Percentiles rank a stretch among this genome's conserved stretches.
phyloP scores from a whole-genome alignment of 257 asterid species.

The Solanum lycopersicoides region DNA sequence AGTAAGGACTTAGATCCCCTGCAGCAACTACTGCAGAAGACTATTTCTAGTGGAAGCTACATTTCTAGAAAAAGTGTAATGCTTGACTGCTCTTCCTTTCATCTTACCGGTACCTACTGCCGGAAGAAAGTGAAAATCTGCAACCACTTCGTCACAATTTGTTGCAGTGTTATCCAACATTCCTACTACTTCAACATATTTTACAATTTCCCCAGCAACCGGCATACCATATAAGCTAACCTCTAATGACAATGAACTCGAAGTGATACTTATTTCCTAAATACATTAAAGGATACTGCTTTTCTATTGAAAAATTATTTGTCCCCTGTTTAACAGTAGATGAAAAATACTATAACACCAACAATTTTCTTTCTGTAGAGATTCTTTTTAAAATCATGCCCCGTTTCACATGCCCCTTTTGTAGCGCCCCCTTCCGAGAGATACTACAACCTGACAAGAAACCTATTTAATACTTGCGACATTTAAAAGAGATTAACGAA shows the following conservation, averaged over 20 bases:
- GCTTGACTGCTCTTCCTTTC: slow-evolving; percentile 42
- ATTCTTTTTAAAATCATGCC: slow-evolving; percentile 42
- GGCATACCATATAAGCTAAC: slow-evolving; percentile 44
- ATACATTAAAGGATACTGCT: slow-evolving; percentile 45
- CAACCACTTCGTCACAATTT: slow-evolving; percentile 79
- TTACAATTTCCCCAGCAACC: slow-evolving; percentile 63
- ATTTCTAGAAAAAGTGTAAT: slow-evolving; percentile 12
- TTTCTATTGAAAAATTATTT: slow-evolving; percentile 28
- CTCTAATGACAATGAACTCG: slow-evolving; percentile 74
- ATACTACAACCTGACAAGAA: no score
- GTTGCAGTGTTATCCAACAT: slow-evolving; percentile 41
- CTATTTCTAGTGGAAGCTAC: slow-evolving; percentile 33
- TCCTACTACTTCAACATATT: slow-evolving; percentile 68
- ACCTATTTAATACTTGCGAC: no score
- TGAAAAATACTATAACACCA: slow-evolving; percentile 69
- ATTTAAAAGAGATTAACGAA: no score
- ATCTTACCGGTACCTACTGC: slow-evolving; percentile 70
- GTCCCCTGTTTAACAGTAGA: slow-evolving; percentile 62
- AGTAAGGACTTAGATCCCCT: no score
- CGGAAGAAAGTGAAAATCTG: slow-evolving; percentile 75
- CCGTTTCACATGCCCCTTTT: slow-evolving; percentile 51
- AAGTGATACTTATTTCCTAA: slow-evolving; percentile 49
- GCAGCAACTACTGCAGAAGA: no score
- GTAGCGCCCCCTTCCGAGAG: no score
- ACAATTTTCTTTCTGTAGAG: slow-evolving; percentile 63